These are phyloP conservation scores for Aspergillus kassunensis DNA, from an alignment of 495 filamentous ascomycete genomes.

Conservation along the genomic window DNA sequence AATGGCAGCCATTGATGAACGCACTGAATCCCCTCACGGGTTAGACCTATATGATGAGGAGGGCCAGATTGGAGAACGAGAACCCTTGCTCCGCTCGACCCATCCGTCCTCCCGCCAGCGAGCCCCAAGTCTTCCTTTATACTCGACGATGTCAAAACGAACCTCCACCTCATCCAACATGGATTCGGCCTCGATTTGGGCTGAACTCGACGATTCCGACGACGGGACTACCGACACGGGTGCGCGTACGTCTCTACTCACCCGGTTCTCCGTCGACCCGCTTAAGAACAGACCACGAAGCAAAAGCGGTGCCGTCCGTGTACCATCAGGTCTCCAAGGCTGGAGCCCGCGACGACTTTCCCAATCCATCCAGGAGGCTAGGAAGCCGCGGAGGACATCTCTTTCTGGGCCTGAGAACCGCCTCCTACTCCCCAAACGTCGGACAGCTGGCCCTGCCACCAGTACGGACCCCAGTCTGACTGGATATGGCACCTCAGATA, in stretches of 20 bases:
- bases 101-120: constrained; percentile 26
- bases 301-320: constrained; percentile 22
- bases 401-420: constrained; percentile 22
- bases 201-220: constrained; percentile 48
- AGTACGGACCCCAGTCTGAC: neutral
- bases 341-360: constrained; percentile 23
- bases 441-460: constrained; percentile 7
- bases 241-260: constrained; percentile 12
- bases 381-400: constrained; percentile 25
- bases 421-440: constrained; percentile 22
- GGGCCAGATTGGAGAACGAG: constrained; percentile 30
- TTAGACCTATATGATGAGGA: constrained; percentile 33
- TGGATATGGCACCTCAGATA: constrained; percentile 31
- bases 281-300: constrained; percentile 24
- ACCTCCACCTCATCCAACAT: constrained; percentile 27
- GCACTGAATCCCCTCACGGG: constrained; percentile 19
- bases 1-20: constrained; percentile 42
- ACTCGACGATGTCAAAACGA: constrained; percentile 23
- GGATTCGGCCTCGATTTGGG: constrained; percentile 47
- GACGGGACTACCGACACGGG: constrained; percentile 21
- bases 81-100: constrained; percentile 33
- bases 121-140: constrained; percentile 38
- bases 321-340: constrained; percentile 21
- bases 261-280: constrained; percentile 16
- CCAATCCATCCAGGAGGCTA: constrained; percentile 7